These are phyloP conservation scores for Tricholoma saponaceum DNA, from an alignment of 768 basidiomycete genomes.

Conservation along the genomic window DNA sequence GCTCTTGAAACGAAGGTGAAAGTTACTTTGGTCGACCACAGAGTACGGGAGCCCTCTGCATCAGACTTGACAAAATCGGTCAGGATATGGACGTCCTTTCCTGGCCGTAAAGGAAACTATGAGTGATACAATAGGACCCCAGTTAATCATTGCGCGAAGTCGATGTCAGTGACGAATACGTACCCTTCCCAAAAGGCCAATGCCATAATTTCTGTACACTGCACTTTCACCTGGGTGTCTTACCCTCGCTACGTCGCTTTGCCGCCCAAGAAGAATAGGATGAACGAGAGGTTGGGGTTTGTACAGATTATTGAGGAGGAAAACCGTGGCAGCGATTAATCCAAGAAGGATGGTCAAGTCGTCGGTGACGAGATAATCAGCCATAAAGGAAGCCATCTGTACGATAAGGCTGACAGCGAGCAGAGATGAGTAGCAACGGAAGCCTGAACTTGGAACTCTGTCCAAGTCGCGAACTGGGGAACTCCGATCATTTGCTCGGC, in stretches of 20 bases:
- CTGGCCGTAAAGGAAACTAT: slow-evolving; percentile 72
- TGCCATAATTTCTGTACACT: slow-evolving; percentile 87
- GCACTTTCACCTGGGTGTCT: slow-evolving; percentile 81
- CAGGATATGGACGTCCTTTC: slow-evolving; percentile 66
- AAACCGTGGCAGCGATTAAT: slow-evolving; percentile 71
- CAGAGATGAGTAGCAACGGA: no score
- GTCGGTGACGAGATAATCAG: slow-evolving; percentile 68
- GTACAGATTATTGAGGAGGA: slow-evolving; percentile 73
- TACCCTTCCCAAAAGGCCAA: slow-evolving; percentile 78
- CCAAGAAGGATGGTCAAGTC: slow-evolving; percentile 76
- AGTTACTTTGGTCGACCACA: slow-evolving; percentile 76
- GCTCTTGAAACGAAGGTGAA: background rate
- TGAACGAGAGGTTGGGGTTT: slow-evolving; percentile 85
- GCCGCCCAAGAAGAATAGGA: slow-evolving; percentile 88
- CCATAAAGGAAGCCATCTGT: slow-evolving; percentile 36
- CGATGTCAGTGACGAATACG: slow-evolving; percentile 19
- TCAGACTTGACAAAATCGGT: slow-evolving; percentile 66
- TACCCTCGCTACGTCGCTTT: slow-evolving; percentile 85
- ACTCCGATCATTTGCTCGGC: slow-evolving; percentile 6
- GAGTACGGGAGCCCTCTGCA: slow-evolving; percentile 60
- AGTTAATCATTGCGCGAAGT: slow-evolving; percentile 8
- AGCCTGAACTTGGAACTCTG: background rate
- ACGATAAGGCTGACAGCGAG: no score
- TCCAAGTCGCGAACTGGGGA: background rate
- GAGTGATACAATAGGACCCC: slow-evolving; percentile 1